Conservation (phyloP, 495 filamentous ascomycete species). For the Paragyromitra xinjiangensis region DNA sequence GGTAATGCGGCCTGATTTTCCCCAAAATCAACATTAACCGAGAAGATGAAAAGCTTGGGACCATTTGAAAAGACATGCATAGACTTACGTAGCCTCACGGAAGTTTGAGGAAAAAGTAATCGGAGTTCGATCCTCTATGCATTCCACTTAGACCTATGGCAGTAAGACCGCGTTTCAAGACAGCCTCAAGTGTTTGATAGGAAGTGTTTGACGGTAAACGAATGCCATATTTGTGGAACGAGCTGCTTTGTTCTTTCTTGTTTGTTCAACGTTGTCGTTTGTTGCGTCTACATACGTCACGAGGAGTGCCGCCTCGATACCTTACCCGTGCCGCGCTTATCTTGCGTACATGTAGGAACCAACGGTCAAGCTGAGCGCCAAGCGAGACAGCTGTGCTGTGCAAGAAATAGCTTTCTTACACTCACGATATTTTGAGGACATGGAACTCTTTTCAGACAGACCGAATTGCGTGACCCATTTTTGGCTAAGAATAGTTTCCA, state of each 20-base stretch:
- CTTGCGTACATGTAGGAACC: background rate
- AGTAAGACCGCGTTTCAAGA: slow-evolving; percentile 14
- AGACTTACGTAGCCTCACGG: background rate
- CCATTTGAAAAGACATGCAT: slow-evolving; percentile 9
- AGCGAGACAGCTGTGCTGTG: background rate
- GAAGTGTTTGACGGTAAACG: background rate
- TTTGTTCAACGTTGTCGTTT: slow-evolving; percentile 1
- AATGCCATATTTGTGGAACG: background rate
- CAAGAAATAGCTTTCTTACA: background rate
- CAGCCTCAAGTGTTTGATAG: background rate
- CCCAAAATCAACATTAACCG: background rate
- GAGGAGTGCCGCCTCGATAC: background rate
- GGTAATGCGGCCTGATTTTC: background rate
- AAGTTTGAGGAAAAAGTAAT: background rate
- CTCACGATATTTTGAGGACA: background rate
- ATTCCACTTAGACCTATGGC: background rate
- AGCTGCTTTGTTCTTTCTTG: background rate
- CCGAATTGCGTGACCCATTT: background rate
- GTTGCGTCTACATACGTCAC: slow-evolving; percentile 3
- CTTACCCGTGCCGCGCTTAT: slow-evolving; percentile 4
- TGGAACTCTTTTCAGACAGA: background rate
- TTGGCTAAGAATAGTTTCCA: background rate
- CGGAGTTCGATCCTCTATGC: background rate
- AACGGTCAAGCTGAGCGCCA: background rate
- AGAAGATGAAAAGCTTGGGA: background rate